Percentiles rank a stretch among this genome's conserved stretches.
phyloP scores from a whole-genome alignment of 108 stramenopile species.

The Mediolabrus comicus region DNA sequence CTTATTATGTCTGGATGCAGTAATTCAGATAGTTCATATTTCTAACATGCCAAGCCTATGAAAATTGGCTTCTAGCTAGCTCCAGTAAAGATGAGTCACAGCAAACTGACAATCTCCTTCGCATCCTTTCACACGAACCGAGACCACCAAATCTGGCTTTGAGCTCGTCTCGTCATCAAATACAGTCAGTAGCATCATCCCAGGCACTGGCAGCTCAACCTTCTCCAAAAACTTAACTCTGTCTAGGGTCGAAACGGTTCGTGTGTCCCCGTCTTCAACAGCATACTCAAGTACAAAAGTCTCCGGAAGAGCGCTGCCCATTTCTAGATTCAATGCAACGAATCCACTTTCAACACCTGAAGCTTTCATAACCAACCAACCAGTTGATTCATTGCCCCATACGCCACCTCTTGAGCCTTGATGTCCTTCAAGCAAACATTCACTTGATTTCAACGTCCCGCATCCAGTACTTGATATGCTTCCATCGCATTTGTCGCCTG shows the following conservation, averaged over 20 bases:
- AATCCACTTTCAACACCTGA: conserved; percentile 63
- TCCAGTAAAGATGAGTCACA: conserved; percentile 76
- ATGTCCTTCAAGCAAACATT: conserved; percentile 70
- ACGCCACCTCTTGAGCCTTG: conserved; percentile 69
- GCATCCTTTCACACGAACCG: conserved; percentile 61
- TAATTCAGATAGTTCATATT: no score
- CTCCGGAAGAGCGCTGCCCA: conserved; percentile 56
- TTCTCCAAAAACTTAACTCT: conserved; percentile 46
- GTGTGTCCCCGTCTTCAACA: conserved; percentile 48
- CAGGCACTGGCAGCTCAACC: conserved; percentile 31
- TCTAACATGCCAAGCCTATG: not conserved
- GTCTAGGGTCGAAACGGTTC: conserved; percentile 39
- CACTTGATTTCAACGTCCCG: conserved; percentile 29
- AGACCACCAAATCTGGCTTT: conserved; percentile 60
- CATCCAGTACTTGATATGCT: conserved; percentile 49
- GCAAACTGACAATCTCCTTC: conserved; percentile 39
- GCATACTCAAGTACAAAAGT: conserved; percentile 69
- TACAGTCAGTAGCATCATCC: conserved; percentile 43
- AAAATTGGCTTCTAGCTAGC: no score
- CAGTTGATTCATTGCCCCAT: conserved; percentile 64
- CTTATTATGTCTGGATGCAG: no score
- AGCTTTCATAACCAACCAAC: conserved; percentile 73
- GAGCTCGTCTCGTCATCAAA: conserved; percentile 61
- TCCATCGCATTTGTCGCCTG: conserved; percentile 76
- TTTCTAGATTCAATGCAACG: conserved; percentile 62